These are phyloP conservation scores for Russula virescens DNA, from an alignment of 768 basidiomycete species.

Conservation along the genomic window DNA sequence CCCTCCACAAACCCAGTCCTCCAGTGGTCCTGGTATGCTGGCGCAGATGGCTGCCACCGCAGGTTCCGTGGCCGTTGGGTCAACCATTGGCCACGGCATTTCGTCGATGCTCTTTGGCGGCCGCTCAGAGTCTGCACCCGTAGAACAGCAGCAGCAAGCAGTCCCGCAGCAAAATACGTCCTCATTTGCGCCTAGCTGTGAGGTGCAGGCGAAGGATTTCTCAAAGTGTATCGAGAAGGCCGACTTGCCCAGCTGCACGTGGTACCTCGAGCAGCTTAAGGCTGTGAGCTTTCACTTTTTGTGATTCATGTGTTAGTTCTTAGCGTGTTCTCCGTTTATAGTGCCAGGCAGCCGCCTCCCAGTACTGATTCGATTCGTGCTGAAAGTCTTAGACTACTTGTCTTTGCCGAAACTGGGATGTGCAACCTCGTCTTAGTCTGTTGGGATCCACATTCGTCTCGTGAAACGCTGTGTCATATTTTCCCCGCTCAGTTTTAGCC, in stretches of 20 bases:
- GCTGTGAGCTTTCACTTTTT: conserved; percentile 51
- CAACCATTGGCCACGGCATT: conserved; percentile 84
- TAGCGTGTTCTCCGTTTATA: neutral
- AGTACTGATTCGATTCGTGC: conserved; percentile 16
- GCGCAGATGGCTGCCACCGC: conserved; percentile 87
- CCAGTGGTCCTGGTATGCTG: conserved; percentile 58
- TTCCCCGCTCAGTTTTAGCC: conserved; percentile 6
- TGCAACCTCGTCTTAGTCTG: neutral
- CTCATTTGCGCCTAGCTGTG: conserved; percentile 55
- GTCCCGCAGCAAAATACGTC: conserved; percentile 43
- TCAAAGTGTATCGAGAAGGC: conserved; percentile 81
- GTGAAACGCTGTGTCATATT: neutral
- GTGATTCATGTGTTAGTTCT: neutral
- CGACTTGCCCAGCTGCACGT: conserved; percentile 71
- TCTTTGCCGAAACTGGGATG: neutral
- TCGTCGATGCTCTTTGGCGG: conserved; percentile 88
- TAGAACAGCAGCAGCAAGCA: conserved; percentile 40
- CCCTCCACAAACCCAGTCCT: conserved; percentile 31
- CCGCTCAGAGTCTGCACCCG: conserved; percentile 39
- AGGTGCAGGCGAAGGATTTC: conserved; percentile 82
- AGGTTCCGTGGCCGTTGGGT: conserved; percentile 84
- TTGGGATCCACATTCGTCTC: neutral
- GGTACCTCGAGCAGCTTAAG: conserved; percentile 86
- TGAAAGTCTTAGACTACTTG: neutral
- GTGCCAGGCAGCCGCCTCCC: conserved; percentile 25